These are phyloP conservation scores for Phaeosphaeria sp. DNA, from an alignment of 2,329 filamentous ascomycete species.

Conservation along the genomic window DNA sequence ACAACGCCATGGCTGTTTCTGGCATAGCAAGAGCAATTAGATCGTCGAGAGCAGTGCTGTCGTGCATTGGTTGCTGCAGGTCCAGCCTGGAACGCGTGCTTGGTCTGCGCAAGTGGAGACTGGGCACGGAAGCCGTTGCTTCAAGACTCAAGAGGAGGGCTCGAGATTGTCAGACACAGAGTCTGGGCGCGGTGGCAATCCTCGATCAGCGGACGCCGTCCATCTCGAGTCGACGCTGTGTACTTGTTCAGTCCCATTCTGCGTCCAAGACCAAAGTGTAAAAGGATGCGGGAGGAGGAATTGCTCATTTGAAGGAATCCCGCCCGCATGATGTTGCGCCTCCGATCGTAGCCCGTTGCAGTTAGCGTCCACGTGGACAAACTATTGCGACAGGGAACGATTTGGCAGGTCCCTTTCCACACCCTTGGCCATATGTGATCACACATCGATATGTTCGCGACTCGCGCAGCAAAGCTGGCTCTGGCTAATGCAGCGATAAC, in stretches of 20 bases:
- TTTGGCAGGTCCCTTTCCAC: background rate
- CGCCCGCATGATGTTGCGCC: background rate
- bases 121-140: background rate
- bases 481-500: background rate
- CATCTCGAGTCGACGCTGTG: background rate
- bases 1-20: background rate
- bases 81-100: background rate
- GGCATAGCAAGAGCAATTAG: background rate
- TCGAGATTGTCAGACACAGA: background rate
- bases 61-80: background rate
- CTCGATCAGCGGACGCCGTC: background rate
- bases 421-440: background rate
- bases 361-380: background rate
- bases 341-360: background rate
- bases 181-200: background rate
- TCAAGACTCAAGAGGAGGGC: slow-evolving; percentile 1
- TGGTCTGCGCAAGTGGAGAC: slow-evolving; percentile 2
- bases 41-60: background rate
- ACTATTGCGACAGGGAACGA: background rate
- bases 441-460: background rate
- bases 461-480: background rate
- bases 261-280: background rate
- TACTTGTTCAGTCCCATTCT: background rate
- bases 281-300: background rate
- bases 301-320: background rate